These are phyloP conservation scores for Diaporthe ilicicola DNA, from an alignment of 2,329 filamentous ascomycete genomes.

Conservation along the genomic window DNA sequence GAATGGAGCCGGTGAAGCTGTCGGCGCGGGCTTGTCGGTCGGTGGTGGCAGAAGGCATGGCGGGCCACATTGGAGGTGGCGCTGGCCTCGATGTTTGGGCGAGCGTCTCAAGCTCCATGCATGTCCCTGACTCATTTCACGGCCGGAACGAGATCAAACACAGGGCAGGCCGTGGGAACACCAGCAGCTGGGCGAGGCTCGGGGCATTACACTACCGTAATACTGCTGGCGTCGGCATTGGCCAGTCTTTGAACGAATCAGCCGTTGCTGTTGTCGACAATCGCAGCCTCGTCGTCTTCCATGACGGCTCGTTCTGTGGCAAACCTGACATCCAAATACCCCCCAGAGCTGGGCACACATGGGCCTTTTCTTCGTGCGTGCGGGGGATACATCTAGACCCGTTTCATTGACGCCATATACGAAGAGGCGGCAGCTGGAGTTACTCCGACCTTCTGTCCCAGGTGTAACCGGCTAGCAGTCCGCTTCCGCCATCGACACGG, in stretches of 20 bases:
- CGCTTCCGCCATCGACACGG: neutral
- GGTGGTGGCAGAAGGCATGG: neutral
- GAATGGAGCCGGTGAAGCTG: constrained; percentile 30
- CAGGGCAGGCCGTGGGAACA: neutral
- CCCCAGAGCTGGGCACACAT: neutral
- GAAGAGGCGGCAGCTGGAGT: constrained; percentile 5
- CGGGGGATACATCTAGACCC: constrained; percentile 7
- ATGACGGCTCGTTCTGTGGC: neutral
- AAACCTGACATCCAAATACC: neutral
- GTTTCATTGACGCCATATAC: constrained; percentile 19
- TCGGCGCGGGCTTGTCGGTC: constrained; percentile 12
- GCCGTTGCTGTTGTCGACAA: constrained; percentile 6
- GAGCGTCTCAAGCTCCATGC: constrained; percentile 21
- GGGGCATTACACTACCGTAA: neutral
- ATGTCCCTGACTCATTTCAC: constrained; percentile 16
- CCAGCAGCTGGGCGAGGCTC: neutral
- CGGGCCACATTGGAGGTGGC: neutral
- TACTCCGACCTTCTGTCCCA: constrained; percentile 1
- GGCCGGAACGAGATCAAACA: neutral
- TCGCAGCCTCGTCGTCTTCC: constrained; percentile 8
- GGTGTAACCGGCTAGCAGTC: neutral
- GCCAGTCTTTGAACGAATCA: constrained; percentile 5
- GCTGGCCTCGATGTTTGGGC: neutral
- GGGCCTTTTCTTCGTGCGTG: neutral
- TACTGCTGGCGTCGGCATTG: neutral